Conservation (phyloP, 1,284 basidiomycete species). For the Rhodofomes roseus region DNA sequence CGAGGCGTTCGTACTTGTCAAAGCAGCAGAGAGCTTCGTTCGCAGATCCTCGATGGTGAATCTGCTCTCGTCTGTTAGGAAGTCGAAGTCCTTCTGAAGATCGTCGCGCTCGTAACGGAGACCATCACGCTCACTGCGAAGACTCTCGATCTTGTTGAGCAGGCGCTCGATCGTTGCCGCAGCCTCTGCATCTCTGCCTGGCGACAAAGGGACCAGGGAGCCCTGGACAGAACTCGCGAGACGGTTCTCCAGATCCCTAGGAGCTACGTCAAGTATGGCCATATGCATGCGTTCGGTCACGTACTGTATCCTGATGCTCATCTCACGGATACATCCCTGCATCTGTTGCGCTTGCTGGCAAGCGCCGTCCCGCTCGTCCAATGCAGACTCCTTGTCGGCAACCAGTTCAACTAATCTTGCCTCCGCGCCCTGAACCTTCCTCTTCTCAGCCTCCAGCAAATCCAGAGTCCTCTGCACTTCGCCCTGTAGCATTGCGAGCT, state of each 20-base stretch:
- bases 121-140: constrained; percentile 68
- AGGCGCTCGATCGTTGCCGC: constrained; percentile 45
- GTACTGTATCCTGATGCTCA: constrained; percentile 25
- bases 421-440: constrained; percentile 33
- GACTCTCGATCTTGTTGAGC: constrained; percentile 57
- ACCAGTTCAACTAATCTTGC: constrained; percentile 33
- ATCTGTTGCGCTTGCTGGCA: constrained; percentile 24
- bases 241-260: constrained; percentile 18
- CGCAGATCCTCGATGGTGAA: constrained; percentile 64
- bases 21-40: constrained; percentile 34
- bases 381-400: constrained; percentile 43
- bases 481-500: constrained; percentile 16
- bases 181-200: constrained; percentile 11
- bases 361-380: constrained; percentile 39
- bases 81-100: constrained; percentile 64
- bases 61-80: constrained; percentile 66
- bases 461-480: constrained; percentile 36
- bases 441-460: constrained; percentile 40
- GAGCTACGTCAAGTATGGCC: neutral
- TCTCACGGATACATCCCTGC: neutral
- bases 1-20: neutral
- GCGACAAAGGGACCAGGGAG: constrained; percentile 1
- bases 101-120: constrained; percentile 56
- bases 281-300: constrained; percentile 11
- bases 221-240: neutral